These are phyloP conservation scores for Phytophthora citricola DNA, from an alignment of 352 stramenopile species.

Conservation along the genomic window DNA sequence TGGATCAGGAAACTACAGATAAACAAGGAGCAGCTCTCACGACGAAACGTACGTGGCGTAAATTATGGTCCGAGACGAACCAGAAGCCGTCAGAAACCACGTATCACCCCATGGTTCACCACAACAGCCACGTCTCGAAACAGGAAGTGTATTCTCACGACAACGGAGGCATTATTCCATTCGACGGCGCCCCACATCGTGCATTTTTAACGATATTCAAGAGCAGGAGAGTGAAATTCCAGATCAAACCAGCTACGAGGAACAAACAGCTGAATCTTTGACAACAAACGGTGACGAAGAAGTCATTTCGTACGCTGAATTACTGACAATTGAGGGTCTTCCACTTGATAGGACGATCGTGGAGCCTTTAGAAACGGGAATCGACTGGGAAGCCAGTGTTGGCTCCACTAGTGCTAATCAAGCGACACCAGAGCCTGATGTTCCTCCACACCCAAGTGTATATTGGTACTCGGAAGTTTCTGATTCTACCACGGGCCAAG, in stretches of 20 bases:
- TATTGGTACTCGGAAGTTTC: constrained; percentile 86
- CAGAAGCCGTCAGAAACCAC: constrained; percentile 42
- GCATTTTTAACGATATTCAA: constrained; percentile 81
- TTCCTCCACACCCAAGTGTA: constrained; percentile 28
- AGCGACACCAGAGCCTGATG: constrained; percentile 12
- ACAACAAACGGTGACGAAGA: constrained; percentile 45
- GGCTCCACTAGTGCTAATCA: constrained; percentile 25
- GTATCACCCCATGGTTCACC: constrained; percentile 79
- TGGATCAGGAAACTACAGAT: constrained; percentile 20
- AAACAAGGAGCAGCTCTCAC: constrained; percentile 46
- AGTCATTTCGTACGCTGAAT: constrained; percentile 57
- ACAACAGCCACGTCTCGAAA: constrained; percentile 87
- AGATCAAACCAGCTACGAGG: constrained; percentile 53
- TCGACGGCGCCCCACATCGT: constrained; percentile 88
- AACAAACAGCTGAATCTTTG: constrained; percentile 22
- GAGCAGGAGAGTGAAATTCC: constrained; percentile 55
- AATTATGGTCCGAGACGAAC: constrained; percentile 54
- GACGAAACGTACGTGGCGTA: constrained; percentile 52
- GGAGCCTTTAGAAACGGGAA: constrained; percentile 59
- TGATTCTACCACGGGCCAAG: constrained; percentile 37
- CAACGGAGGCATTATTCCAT: constrained; percentile 75
- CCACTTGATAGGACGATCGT: constrained; percentile 64
- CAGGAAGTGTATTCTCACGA: constrained; percentile 83
- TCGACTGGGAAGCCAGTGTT: constrained; percentile 41
- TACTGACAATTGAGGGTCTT: constrained; percentile 56